phyloP scores from a whole-genome alignment of 1,139 yeast genomes.

The Candida tetrigidarum region DNA sequence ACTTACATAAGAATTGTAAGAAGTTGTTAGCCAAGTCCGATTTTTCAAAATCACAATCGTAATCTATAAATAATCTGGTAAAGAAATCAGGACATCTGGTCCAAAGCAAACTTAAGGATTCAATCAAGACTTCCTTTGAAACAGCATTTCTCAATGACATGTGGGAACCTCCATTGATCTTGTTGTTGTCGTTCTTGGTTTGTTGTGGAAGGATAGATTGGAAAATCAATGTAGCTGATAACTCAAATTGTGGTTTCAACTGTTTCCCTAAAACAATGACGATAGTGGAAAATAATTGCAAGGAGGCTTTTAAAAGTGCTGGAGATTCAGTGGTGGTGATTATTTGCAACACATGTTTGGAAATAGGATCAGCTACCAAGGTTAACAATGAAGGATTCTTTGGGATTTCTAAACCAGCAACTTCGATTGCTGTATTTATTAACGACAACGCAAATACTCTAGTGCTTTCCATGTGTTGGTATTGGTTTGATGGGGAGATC shows the following conservation, averaged over 20 bases:
- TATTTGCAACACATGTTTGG: conserved; percentile 81
- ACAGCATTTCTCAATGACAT: conserved; percentile 34
- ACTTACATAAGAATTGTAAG: conserved; percentile 70
- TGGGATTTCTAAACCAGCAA: conserved; percentile 71
- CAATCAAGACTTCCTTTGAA: conserved; percentile 79
- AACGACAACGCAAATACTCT: conserved; percentile 81
- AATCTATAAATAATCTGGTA: conserved; percentile 75
- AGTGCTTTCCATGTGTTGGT: conserved; percentile 86
- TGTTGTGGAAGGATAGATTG: conserved; percentile 52
- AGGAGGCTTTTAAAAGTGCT: conserved; percentile 70
- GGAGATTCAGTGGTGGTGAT: conserved; percentile 74
- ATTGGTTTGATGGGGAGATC: conserved; percentile 80
- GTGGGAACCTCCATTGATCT: conserved; percentile 27
- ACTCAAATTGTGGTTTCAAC: conserved; percentile 69
- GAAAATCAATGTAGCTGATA: conserved; percentile 63
- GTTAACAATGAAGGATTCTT: conserved; percentile 68
- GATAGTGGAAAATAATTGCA: conserved; percentile 75
- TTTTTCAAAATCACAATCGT: conserved; percentile 91
- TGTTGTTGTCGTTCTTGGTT: conserved; percentile 25
- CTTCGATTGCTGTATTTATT: conserved; percentile 79
- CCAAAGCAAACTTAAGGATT: conserved; percentile 84
- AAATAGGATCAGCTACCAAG: conserved; percentile 75
- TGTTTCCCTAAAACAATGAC: conserved; percentile 60
- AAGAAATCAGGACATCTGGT: conserved; percentile 81
- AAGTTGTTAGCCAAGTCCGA: conserved; percentile 76